phyloP scores from a whole-genome alignment of 2,329 filamentous ascomycete genomes.

The Fusarium falciforme region DNA sequence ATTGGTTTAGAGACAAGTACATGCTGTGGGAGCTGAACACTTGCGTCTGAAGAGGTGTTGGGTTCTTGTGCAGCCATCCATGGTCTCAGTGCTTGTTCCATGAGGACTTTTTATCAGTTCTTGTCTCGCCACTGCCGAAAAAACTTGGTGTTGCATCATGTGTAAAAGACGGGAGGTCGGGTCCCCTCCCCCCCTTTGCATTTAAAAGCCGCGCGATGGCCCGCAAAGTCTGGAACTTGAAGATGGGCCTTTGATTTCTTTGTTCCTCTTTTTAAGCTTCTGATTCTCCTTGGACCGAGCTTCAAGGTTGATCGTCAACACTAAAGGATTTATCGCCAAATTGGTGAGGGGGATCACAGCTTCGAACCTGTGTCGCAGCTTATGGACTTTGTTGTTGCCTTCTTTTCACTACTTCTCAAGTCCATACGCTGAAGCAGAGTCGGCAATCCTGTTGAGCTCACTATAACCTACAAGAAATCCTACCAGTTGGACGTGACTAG shows the following conservation, averaged over 20 bases:
- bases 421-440: slow-evolving; percentile 33
- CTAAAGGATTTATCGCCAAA: not conserved
- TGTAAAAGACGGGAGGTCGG: not conserved
- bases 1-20: slow-evolving; percentile 8
- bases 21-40: not conserved
- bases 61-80: not conserved
- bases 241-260: not conserved
- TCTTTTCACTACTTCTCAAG: slow-evolving; percentile 43
- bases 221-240: not conserved
- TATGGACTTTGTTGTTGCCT: slow-evolving; percentile 44
- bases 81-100: not conserved
- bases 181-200: not conserved
- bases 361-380: slow-evolving; percentile 2
- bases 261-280: slow-evolving; percentile 1
- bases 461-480: not conserved
- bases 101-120: not conserved
- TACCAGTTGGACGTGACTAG: not conserved
- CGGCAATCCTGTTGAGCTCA: not conserved
- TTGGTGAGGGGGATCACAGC: not conserved
- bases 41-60: not conserved
- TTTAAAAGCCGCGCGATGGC: slow-evolving; percentile 27
- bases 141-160: slow-evolving; percentile 7
- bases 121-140: slow-evolving; percentile 5
- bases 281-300: not conserved
- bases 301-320: not conserved